Base-by-base conservation (phyloP, 257 asterid genomes). In the Solanum peruvianum region DNA sequence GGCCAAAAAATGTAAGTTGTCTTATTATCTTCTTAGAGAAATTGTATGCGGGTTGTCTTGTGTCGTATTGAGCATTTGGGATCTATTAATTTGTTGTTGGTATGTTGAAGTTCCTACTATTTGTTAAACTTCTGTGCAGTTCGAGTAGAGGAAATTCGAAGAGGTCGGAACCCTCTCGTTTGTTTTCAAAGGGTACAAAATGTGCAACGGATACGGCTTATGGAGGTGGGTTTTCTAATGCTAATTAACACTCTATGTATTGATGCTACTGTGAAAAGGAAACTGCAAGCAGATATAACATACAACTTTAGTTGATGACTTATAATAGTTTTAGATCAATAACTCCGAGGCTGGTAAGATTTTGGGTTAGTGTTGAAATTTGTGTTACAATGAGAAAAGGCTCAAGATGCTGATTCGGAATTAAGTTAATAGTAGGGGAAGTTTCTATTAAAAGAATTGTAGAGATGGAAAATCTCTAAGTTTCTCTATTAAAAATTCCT, bases 121-220 rank as follows among this genome's bases (percentile, higher is more conserved):
- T 70, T 69, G 10, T 39, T 86, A 82, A 56, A 81, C 80, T 70
- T 11, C 25, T 13, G 45, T 85, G 82, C 91, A 93, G 96, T 58
- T 91, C 89, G 83, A 89, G 87, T 89, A 89, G 86, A 86, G 88
- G 92, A 64, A 88, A 88, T 86, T 87, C 87, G 72, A 86, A 71
- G 80, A 92, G 82, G 87, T 49, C 62, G 56, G 18, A 49, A 42
- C 90, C 89, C 45, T 23, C 73, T 60, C 56, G 88, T 52, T 77
- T 86, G 78, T 37, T 80, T 83, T 82, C 87, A 58, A 84, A 90
- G 89, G 76, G 91, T 83, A 89, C 95, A 52, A 93, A 86, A 86
- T 94, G 99, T 89, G 88, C 95, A 2, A 85, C 91, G 87, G 96
- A 96, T 90, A 85, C 94, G 16, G 89, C 96, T 11, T 92, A 90